Percentiles rank a stretch among this genome's conserved stretches.
phyloP scores from a whole-genome alignment of 2,329 filamentous ascomycete species.

The Penicillium sp. region DNA sequence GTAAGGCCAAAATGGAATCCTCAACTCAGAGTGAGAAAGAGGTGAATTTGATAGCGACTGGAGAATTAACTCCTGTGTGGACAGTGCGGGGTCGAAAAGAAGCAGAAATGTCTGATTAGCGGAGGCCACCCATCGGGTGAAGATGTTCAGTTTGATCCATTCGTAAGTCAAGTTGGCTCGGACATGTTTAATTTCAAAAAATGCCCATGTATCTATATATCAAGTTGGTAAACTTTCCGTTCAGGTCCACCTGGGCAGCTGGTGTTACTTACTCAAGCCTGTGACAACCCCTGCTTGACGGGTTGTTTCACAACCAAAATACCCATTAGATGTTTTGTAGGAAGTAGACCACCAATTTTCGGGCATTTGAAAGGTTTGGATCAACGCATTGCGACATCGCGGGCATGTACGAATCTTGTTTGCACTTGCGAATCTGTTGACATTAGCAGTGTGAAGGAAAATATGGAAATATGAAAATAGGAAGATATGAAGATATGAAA shows the following conservation, averaged over 20 bases:
- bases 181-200: slow-evolving; percentile 16
- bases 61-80: neutral
- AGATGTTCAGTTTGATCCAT: slow-evolving; percentile 17
- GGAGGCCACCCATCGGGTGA: slow-evolving; percentile 3
- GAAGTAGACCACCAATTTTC: neutral
- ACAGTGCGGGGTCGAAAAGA: neutral
- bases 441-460: neutral
- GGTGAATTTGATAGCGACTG: neutral
- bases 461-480: no score
- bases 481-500: no score
- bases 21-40: neutral
- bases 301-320: neutral
- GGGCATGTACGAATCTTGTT: neutral
- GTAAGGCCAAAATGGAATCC: neutral
- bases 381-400: neutral
- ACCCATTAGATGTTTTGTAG: neutral
- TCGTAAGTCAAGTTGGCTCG: neutral
- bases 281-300: neutral
- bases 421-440: neutral
- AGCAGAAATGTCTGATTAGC: neutral
- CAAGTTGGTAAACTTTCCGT: neutral
- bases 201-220: slow-evolving; percentile 16
- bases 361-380: neutral
- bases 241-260: no score
- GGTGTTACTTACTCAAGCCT: neutral